Conservation (phyloP, 2,329 filamentous ascomycete species). For the Diaporthe vexans region DNA sequence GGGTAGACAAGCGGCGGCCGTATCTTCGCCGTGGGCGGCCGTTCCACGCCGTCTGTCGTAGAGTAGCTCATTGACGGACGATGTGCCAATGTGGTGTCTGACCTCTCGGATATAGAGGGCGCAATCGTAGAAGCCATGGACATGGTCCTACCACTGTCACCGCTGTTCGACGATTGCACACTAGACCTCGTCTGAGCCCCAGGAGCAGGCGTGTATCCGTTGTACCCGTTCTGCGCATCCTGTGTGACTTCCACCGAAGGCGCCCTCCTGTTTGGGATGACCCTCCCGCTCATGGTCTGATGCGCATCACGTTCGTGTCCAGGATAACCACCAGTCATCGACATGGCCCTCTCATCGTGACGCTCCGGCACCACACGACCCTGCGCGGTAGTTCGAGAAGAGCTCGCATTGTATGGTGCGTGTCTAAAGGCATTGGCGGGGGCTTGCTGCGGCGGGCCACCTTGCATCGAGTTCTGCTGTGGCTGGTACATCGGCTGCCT, state of each 20-base stretch:
- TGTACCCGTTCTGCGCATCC: constrained; percentile 52
- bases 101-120: constrained; percentile 67
- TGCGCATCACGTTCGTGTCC: constrained; percentile 82
- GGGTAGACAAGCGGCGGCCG: constrained; percentile 92
- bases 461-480: constrained; percentile 66
- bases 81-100: constrained; percentile 58
- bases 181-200: constrained; percentile 71
- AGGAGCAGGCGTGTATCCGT: constrained; percentile 60
- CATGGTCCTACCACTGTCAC: constrained; percentile 76
- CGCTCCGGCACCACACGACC: constrained; percentile 92
- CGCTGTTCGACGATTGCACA: constrained; percentile 70
- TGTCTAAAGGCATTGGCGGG: constrained; percentile 85
- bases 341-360: constrained; percentile 95
- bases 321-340: constrained; percentile 82
- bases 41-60: constrained; percentile 65
- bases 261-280: constrained; percentile 82
- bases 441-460: constrained; percentile 55
- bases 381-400: constrained; percentile 88
- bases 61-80: constrained; percentile 69
- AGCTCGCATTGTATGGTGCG: constrained; percentile 76
- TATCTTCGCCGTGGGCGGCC: constrained; percentile 72
- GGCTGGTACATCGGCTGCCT: constrained; percentile 79
- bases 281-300: constrained; percentile 93
- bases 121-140: constrained; percentile 91
- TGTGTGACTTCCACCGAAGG: constrained; percentile 39